Percentiles rank a stretch among this genome's conserved stretches.
Evolutionary conservation across 768 basidiomycete species (phyloP).

Genomic region (Phylloporus arenicola): DNA sequence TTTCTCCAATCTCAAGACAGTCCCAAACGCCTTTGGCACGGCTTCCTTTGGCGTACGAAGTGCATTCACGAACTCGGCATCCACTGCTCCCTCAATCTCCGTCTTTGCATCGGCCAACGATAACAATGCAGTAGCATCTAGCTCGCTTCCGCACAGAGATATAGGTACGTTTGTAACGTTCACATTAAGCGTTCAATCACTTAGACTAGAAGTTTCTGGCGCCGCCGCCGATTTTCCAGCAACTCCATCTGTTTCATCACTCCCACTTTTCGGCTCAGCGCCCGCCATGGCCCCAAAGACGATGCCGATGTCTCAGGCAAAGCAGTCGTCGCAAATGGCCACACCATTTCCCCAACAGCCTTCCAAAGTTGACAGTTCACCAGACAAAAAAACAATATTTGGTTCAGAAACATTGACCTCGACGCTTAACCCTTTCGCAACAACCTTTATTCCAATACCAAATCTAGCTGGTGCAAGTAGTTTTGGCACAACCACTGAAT

Average conservation of each 20-base stretch:
- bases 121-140: background rate
- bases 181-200: background rate
- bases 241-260: background rate
- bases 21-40: slow-evolving; percentile 32
- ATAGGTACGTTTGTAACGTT: slow-evolving; percentile 11
- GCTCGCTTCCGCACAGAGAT: background rate
- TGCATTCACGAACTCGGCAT: slow-evolving; percentile 1
- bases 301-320: background rate
- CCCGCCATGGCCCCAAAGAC: background rate
- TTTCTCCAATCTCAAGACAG: slow-evolving; percentile 32
- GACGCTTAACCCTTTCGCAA: slow-evolving; percentile 18
- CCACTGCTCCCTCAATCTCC: background rate
- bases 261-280: background rate
- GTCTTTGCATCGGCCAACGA: slow-evolving; percentile 8
- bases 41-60: slow-evolving; percentile 16
- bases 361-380: background rate
- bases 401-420: slow-evolving; percentile 5
- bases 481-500: background rate
- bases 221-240: background rate
- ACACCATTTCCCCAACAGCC: background rate
- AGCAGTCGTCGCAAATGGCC: background rate
- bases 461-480: background rate
- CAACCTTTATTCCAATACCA: slow-evolving; percentile 11
- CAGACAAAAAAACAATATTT: background rate
- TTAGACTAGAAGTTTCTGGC: background rate